Evolutionary conservation across 1,139 yeast species (phyloP).

Genomic region (Pichia sp.): DNA sequence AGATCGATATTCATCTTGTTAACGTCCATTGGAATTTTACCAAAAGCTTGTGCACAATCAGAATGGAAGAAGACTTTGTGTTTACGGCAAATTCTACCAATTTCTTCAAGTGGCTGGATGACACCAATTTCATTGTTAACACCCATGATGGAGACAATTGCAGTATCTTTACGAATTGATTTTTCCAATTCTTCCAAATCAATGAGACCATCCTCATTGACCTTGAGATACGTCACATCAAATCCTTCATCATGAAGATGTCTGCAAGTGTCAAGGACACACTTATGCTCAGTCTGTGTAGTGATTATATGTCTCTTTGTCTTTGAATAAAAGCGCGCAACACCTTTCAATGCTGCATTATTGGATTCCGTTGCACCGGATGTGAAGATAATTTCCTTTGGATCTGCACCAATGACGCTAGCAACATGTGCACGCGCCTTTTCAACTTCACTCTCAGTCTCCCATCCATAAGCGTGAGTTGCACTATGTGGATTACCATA

Average conservation of each 20-base stretch:
- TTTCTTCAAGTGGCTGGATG: slow-evolving; percentile 90
- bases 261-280: slow-evolving; percentile 94
- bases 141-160: slow-evolving; percentile 91
- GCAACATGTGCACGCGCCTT: slow-evolving; percentile 80
- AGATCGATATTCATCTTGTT: slow-evolving; percentile 89
- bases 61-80: slow-evolving; percentile 94
- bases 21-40: slow-evolving; percentile 89
- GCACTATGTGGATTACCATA: slow-evolving; percentile 98
- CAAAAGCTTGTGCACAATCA: slow-evolving; percentile 98
- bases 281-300: slow-evolving; percentile 95
- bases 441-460: slow-evolving; percentile 89
- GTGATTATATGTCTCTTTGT: slow-evolving; percentile 93
- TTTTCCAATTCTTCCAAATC: slow-evolving; percentile 68
- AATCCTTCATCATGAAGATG: slow-evolving; percentile 95
- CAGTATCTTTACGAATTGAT: slow-evolving; percentile 88
- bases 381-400: slow-evolving; percentile 94
- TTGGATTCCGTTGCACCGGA: slow-evolving; percentile 98
- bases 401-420: slow-evolving; percentile 79
- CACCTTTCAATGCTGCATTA: slow-evolving; percentile 92
- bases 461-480: slow-evolving; percentile 99
- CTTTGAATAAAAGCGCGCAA: slow-evolving; percentile 83
- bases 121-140: slow-evolving; percentile 99
- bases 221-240: slow-evolving; percentile 91
- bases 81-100: slow-evolving; percentile 79
- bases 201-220: slow-evolving; percentile 71